Evolutionary conservation across 495 filamentous ascomycete species (phyloP).

Genomic region (Talaromyces wortmannii): DNA sequence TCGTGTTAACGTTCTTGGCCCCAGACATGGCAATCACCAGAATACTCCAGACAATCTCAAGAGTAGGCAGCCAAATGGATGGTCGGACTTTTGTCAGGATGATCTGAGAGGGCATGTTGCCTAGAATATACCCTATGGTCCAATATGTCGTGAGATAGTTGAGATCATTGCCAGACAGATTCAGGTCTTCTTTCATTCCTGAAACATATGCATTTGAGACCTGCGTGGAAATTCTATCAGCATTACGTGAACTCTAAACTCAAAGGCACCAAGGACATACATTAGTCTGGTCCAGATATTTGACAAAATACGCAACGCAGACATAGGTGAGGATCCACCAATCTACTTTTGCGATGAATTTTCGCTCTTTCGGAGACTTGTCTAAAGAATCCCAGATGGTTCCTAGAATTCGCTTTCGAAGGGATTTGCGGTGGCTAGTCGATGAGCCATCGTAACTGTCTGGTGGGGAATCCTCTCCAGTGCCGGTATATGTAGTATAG

Average conservation of each 20-base stretch:
- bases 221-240: constrained; percentile 8
- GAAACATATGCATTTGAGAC: constrained; percentile 43
- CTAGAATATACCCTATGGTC: constrained; percentile 55
- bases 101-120: constrained; percentile 51
- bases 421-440: no score
- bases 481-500: no score
- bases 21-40: constrained; percentile 28
- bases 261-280: neutral
- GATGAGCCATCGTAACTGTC: no score
- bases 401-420: neutral
- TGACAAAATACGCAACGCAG: constrained; percentile 7
- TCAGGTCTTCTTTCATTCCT: constrained; percentile 49
- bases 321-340: constrained; percentile 6
- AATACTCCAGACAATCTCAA: constrained; percentile 43
- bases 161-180: constrained; percentile 42
- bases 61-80: constrained; percentile 47
- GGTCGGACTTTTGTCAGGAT: constrained; percentile 48
- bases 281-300: constrained; percentile 5
- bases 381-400: neutral
- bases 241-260: neutral
- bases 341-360: constrained; percentile 4
- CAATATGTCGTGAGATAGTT: constrained; percentile 41
- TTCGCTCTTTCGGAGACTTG: constrained; percentile 4
- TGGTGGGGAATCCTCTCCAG: no score
- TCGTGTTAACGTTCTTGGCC: constrained; percentile 24